Evolutionary conservation across 768 basidiomycete genomes (phyloP).

Genomic region (Trichaptum fuscoviolaceum): DNA sequence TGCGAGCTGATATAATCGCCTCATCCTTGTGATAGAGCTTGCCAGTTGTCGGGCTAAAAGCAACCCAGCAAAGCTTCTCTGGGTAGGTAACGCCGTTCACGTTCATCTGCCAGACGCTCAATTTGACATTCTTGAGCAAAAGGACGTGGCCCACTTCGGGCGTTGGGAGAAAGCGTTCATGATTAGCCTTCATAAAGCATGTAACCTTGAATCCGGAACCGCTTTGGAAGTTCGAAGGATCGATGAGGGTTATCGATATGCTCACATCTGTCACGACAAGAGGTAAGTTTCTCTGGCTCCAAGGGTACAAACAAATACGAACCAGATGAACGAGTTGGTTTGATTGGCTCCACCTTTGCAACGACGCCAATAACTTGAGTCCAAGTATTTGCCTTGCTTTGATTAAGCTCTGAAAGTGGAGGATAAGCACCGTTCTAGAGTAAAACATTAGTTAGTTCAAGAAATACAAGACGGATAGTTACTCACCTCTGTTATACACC

Average conservation of each 20-base stretch:
- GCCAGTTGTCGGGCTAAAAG: background rate
- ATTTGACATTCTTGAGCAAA: conserved; percentile 47
- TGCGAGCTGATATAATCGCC: conserved; percentile 20
- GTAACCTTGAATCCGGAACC: conserved; percentile 34
- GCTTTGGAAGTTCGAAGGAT: conserved; percentile 42
- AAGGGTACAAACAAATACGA: background rate
- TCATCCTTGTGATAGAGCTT: conserved; percentile 1
- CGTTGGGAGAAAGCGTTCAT: conserved; percentile 46
- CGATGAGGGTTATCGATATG: conserved; percentile 42
- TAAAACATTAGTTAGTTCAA: background rate
- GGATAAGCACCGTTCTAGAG: conserved; percentile 36
- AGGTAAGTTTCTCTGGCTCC: background rate
- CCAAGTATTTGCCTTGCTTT: background rate
- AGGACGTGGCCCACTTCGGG: conserved; percentile 45
- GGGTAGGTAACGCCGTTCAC: conserved; percentile 3
- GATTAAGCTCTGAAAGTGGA: background rate
- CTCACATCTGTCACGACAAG: background rate
- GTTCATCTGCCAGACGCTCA: conserved; percentile 16
- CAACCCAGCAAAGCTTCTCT: background rate
- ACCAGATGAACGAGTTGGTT: background rate
- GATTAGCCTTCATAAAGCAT: conserved; percentile 43
- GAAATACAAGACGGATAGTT: background rate
- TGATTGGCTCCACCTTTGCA: background rate
- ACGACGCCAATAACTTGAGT: conserved; percentile 3
- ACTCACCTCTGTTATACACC: background rate